These are phyloP conservation scores for Penicillium odoratum DNA, from an alignment of 495 filamentous ascomycete genomes.

Conservation along the genomic window DNA sequence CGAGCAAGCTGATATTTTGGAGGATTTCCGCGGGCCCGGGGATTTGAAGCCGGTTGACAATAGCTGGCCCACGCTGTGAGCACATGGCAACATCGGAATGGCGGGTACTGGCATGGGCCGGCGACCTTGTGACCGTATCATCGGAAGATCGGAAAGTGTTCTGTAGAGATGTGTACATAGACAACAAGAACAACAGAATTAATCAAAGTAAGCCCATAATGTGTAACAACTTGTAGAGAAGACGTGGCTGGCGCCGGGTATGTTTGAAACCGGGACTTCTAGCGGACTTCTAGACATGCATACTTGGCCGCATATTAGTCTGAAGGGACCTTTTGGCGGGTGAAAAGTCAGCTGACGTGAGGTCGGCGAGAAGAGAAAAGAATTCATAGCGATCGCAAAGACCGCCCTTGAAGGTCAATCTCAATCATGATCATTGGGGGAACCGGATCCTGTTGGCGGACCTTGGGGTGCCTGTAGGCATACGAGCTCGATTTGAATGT, in stretches of 20 bases:
- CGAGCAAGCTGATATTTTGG: constrained; percentile 41
- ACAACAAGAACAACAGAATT: not conserved
- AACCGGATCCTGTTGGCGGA: constrained; percentile 23
- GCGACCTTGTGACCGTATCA: not conserved
- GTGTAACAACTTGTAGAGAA: not conserved
- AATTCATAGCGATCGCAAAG: not conserved
- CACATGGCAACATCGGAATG: not conserved
- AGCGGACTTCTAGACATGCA: not conserved
- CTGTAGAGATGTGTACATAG: not conserved
- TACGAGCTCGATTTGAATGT: constrained; percentile 41
- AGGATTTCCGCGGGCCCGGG: constrained; percentile 37
- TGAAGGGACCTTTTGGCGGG: not conserved
- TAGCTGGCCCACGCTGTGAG: constrained; percentile 32
- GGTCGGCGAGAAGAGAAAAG: constrained; percentile 2
- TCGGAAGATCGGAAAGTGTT: not conserved
- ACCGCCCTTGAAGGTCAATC: not conserved
- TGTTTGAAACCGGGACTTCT: not conserved
- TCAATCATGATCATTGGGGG: constrained; percentile 20
- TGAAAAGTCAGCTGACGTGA: not conserved
- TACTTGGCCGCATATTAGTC: not conserved
- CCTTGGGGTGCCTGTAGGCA: constrained; percentile 42
- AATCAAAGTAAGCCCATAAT: not conserved
- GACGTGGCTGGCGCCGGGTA: not conserved
- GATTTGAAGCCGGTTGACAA: constrained; percentile 34
- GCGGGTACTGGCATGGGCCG: not conserved